phyloP scores from a whole-genome alignment of 2,329 filamentous ascomycete species.

The Aspergillus clavatus region DNA sequence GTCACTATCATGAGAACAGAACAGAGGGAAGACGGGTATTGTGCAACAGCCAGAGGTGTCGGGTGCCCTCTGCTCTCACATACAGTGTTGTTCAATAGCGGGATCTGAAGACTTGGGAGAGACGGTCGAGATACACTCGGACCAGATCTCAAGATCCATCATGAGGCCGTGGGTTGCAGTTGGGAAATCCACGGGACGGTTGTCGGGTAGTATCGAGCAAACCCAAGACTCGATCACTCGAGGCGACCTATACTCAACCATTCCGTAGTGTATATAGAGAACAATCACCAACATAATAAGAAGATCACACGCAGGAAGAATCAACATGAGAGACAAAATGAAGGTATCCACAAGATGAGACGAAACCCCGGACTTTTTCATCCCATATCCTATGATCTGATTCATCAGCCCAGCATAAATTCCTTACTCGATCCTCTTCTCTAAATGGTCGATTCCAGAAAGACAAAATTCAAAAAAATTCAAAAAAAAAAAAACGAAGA shows the following conservation, averaged over 20 bases:
- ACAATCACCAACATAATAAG: no score
- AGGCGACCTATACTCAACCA: not conserved
- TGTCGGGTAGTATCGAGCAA: not conserved
- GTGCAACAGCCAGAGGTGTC: not conserved
- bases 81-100: not conserved
- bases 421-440: no score
- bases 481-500: no score
- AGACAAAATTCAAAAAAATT: no score
- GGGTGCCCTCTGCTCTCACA: not conserved
- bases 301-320: slow-evolving; percentile 1
- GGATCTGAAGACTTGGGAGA: not conserved
- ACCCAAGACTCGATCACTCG: not conserved
- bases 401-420: no score
- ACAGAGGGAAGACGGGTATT: not conserved
- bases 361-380: no score
- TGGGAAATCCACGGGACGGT: not conserved
- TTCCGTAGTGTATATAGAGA: no score
- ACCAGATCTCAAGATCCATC: not conserved
- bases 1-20: not conserved
- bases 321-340: no score
- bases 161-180: not conserved
- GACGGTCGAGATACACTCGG: not conserved
- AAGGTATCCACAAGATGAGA: no score
- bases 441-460: no score
- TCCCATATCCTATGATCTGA: no score